Conservation (phyloP, 441 rosid genomes). For the Dalechampia spathulata region DNA sequence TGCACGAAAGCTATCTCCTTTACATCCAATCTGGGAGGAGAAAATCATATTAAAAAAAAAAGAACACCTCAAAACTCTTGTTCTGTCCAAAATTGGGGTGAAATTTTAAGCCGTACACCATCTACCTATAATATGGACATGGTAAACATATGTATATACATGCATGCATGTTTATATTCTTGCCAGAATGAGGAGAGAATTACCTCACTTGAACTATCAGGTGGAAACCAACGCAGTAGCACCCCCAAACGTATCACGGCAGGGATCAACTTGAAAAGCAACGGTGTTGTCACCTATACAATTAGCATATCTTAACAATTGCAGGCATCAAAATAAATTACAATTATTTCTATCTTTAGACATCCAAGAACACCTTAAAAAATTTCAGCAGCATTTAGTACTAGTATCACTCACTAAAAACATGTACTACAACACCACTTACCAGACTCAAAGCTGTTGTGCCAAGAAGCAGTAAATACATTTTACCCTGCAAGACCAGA, state of each 20-base stretch:
- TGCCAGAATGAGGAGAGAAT: slow-evolving; percentile 4
- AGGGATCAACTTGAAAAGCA: slow-evolving; percentile 93
- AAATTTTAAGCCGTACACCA: slow-evolving; percentile 8
- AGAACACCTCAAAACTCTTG: slow-evolving; percentile 23
- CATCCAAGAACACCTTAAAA: too few relatives aligned
- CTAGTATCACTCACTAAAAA: too few relatives aligned
- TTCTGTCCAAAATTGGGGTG: slow-evolving; percentile 12
- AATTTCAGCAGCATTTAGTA: too few relatives aligned
- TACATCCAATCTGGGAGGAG: slow-evolving; percentile 80
- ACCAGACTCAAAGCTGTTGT: slow-evolving; percentile 96
- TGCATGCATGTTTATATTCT: neutral
- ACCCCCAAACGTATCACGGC: slow-evolving; percentile 88
- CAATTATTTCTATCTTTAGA: too few relatives aligned
- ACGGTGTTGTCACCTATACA: slow-evolving; percentile 86
- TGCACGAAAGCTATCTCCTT: slow-evolving; percentile 75
- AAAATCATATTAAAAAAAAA: slow-evolving; percentile 33
- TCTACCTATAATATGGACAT: slow-evolving; percentile 5
- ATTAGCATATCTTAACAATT: slow-evolving; percentile 3
- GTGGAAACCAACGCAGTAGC: slow-evolving; percentile 87
- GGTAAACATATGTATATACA: neutral
- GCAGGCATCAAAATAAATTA: too few relatives aligned
- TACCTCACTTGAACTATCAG: slow-evolving; percentile 72
- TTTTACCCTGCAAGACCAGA: slow-evolving; percentile 56
- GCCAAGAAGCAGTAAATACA: slow-evolving; percentile 87
- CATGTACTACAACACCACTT: slow-evolving; percentile 19